Conservation (phyloP, 768 basidiomycete genomes). For the Coprinopsis sp. region DNA sequence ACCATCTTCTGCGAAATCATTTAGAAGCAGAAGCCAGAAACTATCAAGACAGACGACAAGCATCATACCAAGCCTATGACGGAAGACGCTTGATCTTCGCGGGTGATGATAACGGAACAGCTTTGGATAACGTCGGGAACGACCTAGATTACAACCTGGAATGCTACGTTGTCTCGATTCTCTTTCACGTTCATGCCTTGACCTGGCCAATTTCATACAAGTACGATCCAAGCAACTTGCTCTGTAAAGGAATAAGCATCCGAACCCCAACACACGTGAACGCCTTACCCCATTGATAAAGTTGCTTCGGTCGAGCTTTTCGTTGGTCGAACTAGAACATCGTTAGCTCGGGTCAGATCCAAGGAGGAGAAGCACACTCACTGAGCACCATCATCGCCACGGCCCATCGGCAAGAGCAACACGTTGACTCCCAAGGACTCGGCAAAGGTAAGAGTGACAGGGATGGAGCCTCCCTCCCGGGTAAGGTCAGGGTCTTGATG, state of each 20-base stretch:
- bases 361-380: slow-evolving; percentile 33
- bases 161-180: no score
- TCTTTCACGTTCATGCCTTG: no score
- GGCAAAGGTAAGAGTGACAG: slow-evolving; percentile 65
- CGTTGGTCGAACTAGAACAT: slow-evolving; percentile 73
- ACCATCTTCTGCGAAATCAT: no score
- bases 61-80: no score
- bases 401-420: slow-evolving; percentile 85
- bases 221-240: slow-evolving; percentile 76
- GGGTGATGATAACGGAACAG: no score
- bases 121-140: no score
- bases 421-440: slow-evolving; percentile 85
- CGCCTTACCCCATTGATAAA: slow-evolving; percentile 75
- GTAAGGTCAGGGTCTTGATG: slow-evolving; percentile 73
- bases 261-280: not conserved
- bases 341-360: not conserved
- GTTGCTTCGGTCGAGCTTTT: slow-evolving; percentile 89
- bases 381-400: slow-evolving; percentile 94
- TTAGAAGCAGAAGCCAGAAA: no score
- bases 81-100: no score
- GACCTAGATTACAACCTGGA: no score
- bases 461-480: slow-evolving; percentile 92
- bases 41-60: no score
- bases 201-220: slow-evolving; percentile 50
- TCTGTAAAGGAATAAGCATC: slow-evolving; percentile 29